phyloP scores from a whole-genome alignment of 2,329 filamentous ascomycete genomes.

The Epichloe sp. region DNA sequence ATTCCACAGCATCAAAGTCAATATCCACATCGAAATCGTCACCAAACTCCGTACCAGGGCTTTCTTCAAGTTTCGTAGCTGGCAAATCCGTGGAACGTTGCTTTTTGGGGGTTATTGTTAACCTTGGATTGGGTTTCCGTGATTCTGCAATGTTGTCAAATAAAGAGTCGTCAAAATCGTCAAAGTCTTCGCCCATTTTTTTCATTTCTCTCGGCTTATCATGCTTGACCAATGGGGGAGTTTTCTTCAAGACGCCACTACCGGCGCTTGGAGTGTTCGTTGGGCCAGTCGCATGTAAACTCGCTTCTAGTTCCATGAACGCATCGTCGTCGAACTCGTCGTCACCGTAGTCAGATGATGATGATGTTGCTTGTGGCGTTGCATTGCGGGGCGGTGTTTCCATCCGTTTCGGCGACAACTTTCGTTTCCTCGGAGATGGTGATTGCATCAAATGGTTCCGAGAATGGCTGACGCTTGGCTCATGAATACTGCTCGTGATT shows the following conservation, averaged over 20 bases:
- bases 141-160: slow-evolving; percentile 30
- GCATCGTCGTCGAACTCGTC: slow-evolving; percentile 48
- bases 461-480: slow-evolving; percentile 21
- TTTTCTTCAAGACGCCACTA: slow-evolving; percentile 17
- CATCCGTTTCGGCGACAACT: slow-evolving; percentile 10
- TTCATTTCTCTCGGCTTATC: not conserved
- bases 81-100: slow-evolving; percentile 3
- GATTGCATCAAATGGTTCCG: slow-evolving; percentile 22
- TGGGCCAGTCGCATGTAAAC: slow-evolving; percentile 14
- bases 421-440: slow-evolving; percentile 31
- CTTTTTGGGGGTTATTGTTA: slow-evolving; percentile 5
- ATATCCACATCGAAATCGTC: slow-evolving; percentile 52
- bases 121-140: not conserved
- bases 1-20: slow-evolving; percentile 67
- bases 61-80: slow-evolving; percentile 5
- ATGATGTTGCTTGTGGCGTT: slow-evolving; percentile 9
- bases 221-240: not conserved
- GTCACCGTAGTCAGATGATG: slow-evolving; percentile 38
- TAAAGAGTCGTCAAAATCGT: slow-evolving; percentile 50
- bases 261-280: slow-evolving; percentile 9
- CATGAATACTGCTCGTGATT: slow-evolving; percentile 42
- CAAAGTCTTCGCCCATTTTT: slow-evolving; percentile 40
- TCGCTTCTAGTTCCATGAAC: slow-evolving; percentile 40
- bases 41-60: slow-evolving; percentile 21
- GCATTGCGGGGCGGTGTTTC: slow-evolving; percentile 11